Percentiles rank a stretch among this genome's conserved stretches.
Evolutionary conservation across 2,329 filamentous ascomycete species (phyloP).

Genomic region (Neonectria magnoliae): DNA sequence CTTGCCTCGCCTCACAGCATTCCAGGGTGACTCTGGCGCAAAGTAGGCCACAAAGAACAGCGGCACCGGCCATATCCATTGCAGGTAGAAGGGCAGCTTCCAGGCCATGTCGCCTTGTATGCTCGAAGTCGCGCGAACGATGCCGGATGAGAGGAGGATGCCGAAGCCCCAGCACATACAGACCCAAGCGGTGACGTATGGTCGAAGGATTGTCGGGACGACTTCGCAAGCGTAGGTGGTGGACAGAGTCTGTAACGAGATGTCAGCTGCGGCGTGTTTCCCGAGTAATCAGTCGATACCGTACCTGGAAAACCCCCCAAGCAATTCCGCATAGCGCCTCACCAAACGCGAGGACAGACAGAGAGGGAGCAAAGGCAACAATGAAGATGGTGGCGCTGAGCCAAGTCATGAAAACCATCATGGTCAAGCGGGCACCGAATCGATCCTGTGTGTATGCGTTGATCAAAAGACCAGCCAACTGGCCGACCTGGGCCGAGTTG

Average conservation of each 20-base stretch:
- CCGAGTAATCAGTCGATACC: background rate
- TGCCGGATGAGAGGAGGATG: conserved; percentile 53
- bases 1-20: conserved; percentile 44
- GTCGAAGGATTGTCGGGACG: conserved; percentile 47
- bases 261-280: background rate
- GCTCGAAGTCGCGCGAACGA: conserved; percentile 49
- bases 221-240: conserved; percentile 57
- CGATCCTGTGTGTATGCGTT: conserved; percentile 54
- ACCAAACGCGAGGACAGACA: conserved; percentile 49
- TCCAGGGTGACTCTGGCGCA: conserved; percentile 45
- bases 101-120: conserved; percentile 49
- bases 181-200: conserved; percentile 54
- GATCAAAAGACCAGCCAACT: conserved; percentile 55
- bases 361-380: conserved; percentile 46
- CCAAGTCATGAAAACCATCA: conserved; percentile 35
- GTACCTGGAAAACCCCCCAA: conserved; percentile 44
- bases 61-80: conserved; percentile 47
- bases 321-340: conserved; percentile 49
- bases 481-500: conserved; percentile 55
- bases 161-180: conserved; percentile 57
- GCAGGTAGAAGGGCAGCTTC: conserved; percentile 49
- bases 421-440: conserved; percentile 41
- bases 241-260: conserved; percentile 46
- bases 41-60: conserved; percentile 43
- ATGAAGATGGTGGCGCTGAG: conserved; percentile 21